phyloP scores from a whole-genome alignment of 176 grass and related monocot species.

The Juncus effusus region DNA sequence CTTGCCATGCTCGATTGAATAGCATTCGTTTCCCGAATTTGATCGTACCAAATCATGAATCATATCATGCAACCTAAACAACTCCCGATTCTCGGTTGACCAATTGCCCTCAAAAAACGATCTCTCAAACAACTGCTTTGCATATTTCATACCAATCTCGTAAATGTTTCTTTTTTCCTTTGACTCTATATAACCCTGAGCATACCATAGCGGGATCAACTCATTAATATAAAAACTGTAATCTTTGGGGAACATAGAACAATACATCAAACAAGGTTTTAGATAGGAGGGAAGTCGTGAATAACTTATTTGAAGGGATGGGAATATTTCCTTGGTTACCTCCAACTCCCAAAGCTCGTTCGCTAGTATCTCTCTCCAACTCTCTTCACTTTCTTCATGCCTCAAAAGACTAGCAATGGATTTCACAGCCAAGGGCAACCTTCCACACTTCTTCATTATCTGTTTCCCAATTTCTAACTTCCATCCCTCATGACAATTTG shows the following conservation, averaged over 20 bases:
- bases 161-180: not conserved
- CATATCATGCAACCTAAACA: constrained; percentile 34
- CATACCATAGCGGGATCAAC: constrained; percentile 35
- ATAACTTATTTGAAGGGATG: constrained; percentile 31
- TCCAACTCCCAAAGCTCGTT: constrained; percentile 15
- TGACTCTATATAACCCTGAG: constrained; percentile 27
- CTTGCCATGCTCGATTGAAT: not conserved
- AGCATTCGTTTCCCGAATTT: constrained; percentile 2
- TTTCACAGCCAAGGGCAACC: constrained; percentile 40
- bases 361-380: constrained; percentile 11
- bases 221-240: constrained; percentile 1
- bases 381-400: constrained; percentile 30
- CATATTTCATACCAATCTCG: constrained; percentile 24
- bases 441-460: constrained; percentile 39
- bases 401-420: constrained; percentile 45
- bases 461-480: constrained; percentile 17
- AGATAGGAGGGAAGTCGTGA: constrained; percentile 39
- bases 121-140: constrained; percentile 33
- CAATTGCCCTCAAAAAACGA: constrained; percentile 27
- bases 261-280: constrained; percentile 39
- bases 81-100: not conserved
- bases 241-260: constrained; percentile 32
- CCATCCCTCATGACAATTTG: not conserved
- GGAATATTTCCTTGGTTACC: constrained; percentile 41
- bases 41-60: constrained; percentile 38